Percentiles rank a stretch among this genome's conserved stretches.
These are phyloP conservation scores for Cruciata laevipes DNA, from an alignment of 257 asterid species.

Conservation along the genomic window DNA sequence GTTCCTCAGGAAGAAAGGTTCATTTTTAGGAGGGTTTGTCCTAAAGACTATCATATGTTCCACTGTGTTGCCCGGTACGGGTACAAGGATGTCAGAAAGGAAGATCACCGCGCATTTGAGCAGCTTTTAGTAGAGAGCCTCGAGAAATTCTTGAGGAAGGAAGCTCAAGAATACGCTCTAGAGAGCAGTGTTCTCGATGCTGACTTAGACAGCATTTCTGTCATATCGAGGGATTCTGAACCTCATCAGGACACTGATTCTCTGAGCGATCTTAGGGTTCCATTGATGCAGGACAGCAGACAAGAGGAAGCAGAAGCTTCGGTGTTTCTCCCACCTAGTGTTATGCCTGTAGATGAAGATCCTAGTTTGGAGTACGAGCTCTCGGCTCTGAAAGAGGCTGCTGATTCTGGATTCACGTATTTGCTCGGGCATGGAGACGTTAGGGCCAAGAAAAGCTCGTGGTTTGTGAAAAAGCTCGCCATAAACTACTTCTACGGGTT, in stretches of 20 bases:
- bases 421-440: conserved; percentile 85
- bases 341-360: conserved; percentile 55
- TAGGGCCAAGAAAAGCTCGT: conserved; percentile 72
- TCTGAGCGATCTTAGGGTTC: conserved; percentile 38
- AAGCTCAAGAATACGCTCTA: conserved; percentile 65
- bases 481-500: conserved; percentile 82
- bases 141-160: conserved; percentile 64
- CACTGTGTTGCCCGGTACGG: conserved; percentile 93
- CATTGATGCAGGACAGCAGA: conserved; percentile 46
- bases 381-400: conserved; percentile 66
- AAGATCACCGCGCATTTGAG: conserved; percentile 79
- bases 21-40: conserved; percentile 72
- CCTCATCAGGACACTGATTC: conserved; percentile 31
- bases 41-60: conserved; percentile 89
- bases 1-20: conserved; percentile 92
- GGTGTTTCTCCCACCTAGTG: conserved; percentile 43
- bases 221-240: conserved; percentile 35
- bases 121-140: conserved; percentile 73
- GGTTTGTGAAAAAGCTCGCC: conserved; percentile 67
- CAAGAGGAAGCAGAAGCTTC: conserved; percentile 15
- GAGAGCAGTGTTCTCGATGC: conserved; percentile 31
- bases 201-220: conserved; percentile 39
- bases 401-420: conserved; percentile 73
- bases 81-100: conserved; percentile 80
- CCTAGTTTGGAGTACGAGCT: conserved; percentile 84